A percentile compares a stretch with the other conserved stretches of the same genome.
These are phyloP conservation scores for Zhuliangozyma parablackwelliae DNA, from an alignment of 1,139 yeast genomes.

Conservation along the genomic window DNA sequence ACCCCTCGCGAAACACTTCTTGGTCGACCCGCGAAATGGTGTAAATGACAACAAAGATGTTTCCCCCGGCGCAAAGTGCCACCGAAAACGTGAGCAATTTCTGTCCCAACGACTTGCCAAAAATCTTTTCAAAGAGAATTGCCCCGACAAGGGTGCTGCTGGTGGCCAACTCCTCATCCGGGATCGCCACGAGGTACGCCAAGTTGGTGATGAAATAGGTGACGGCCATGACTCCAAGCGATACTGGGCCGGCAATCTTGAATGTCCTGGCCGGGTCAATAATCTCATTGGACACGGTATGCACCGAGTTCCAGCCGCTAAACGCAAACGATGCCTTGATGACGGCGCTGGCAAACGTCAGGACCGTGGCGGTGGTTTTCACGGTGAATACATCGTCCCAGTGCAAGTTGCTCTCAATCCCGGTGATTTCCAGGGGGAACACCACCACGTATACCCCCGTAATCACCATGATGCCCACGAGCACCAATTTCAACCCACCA, in stretches of 20 bases:
- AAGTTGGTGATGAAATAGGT: constrained; percentile 53
- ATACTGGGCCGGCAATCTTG: constrained; percentile 57
- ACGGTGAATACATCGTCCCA: constrained; percentile 26
- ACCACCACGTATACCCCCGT: constrained; percentile 49
- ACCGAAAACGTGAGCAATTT: constrained; percentile 52
- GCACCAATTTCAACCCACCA: constrained; percentile 50
- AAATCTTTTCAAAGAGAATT: constrained; percentile 49
- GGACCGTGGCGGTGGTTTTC: constrained; percentile 28
- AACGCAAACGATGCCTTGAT: constrained; percentile 58
- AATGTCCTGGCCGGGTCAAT: constrained; percentile 55
- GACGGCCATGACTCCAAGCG: constrained; percentile 43
- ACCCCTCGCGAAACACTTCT: constrained; percentile 62
- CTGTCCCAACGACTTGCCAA: constrained; percentile 50
- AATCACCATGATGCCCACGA: constrained; percentile 44
- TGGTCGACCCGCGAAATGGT: constrained; percentile 59
- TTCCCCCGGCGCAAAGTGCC: constrained; percentile 59
- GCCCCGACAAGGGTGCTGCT: constrained; percentile 61
- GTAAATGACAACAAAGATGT: constrained; percentile 58
- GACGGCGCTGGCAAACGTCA: constrained; percentile 53
- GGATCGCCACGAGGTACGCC: constrained; percentile 53
- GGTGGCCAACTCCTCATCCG: constrained; percentile 47
- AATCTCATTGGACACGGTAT: constrained; percentile 58
- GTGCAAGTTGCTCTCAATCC: constrained; percentile 37
- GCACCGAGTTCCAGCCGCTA: constrained; percentile 64
- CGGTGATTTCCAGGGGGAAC: constrained; percentile 39